phyloP scores from a whole-genome alignment of 768 basidiomycete genomes.

The Lentinula raphanica region DNA sequence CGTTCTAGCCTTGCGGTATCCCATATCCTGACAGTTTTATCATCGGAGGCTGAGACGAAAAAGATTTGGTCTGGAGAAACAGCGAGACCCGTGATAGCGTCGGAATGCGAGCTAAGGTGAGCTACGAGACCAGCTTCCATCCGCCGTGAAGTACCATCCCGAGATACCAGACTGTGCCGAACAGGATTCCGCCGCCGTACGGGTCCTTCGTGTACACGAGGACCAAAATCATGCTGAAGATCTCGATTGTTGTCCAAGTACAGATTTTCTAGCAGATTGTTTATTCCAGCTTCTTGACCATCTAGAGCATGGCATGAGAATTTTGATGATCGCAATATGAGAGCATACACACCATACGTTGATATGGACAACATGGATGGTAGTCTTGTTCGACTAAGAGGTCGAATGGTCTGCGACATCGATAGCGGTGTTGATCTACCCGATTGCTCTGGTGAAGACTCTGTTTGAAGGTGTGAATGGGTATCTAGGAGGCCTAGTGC shows the following conservation, averaged over 20 bases:
- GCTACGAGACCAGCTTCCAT: constrained; percentile 79
- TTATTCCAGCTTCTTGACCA: constrained; percentile 86
- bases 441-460: constrained; percentile 66
- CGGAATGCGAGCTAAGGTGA: constrained; percentile 79
- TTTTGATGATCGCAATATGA: neutral
- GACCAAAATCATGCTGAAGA: constrained; percentile 87
- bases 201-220: constrained; percentile 77
- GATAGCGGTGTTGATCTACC: constrained; percentile 76
- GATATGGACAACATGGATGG: constrained; percentile 59
- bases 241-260: constrained; percentile 86
- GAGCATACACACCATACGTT: constrained; percentile 53
- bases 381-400: constrained; percentile 39
- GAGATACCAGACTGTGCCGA: constrained; percentile 60
- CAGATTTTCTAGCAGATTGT: constrained; percentile 81
- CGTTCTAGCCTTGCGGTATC: constrained; percentile 89
- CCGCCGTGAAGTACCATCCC: constrained; percentile 57
- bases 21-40: constrained; percentile 92
- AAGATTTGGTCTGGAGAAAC: constrained; percentile 93
- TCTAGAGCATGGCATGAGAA: constrained; percentile 39
- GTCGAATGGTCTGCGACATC: constrained; percentile 50
- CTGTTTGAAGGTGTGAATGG: constrained; percentile 60
- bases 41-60: constrained; percentile 91
- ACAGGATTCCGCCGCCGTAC: constrained; percentile 69
- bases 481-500: constrained; percentile 80
- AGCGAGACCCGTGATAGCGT: constrained; percentile 71